phyloP scores from a whole-genome alignment of 371 early-diverging fungal genomes.

The Mucor indicus region DNA sequence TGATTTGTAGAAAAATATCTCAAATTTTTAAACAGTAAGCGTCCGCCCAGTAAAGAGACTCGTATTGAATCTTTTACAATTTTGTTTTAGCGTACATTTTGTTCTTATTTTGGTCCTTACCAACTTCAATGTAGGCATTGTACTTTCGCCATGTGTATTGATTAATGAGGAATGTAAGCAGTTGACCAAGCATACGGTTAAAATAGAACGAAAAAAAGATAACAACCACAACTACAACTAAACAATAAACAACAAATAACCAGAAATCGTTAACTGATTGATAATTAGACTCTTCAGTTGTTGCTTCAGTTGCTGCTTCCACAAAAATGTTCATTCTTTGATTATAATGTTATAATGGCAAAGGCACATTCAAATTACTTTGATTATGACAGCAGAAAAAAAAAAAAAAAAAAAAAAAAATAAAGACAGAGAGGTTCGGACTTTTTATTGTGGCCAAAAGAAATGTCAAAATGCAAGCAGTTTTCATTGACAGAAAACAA shows the following conservation, averaged over 20 bases:
- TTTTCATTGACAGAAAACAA: no score
- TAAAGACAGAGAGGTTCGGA: no score
- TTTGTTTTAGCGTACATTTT: no score
- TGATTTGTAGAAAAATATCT: conserved; percentile 73
- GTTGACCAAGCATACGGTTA: conserved; percentile 63
- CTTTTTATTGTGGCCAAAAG: no score
- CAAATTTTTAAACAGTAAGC: conserved; percentile 77
- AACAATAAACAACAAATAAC: conserved; percentile 69
- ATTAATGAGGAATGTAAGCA: conserved; percentile 63
- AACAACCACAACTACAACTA: conserved; percentile 66
- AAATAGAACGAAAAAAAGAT: conserved; percentile 79
- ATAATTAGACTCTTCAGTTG: not conserved
- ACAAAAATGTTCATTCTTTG: no score
- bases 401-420: no score
- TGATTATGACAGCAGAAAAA: no score
- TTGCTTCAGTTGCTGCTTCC: not conserved
- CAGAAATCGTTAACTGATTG: conserved; percentile 38
- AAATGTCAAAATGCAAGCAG: no score
- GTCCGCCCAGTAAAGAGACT: conserved; percentile 74
- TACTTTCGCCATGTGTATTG: conserved; percentile 72
- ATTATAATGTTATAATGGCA: no score
- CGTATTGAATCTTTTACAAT: conserved; percentile 65
- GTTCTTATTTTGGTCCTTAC: no score
- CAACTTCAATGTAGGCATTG: conserved; percentile 71
- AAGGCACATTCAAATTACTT: no score